These are phyloP conservation scores for Gentiana straminea DNA, from an alignment of 257 asterid genomes.

Conservation along the genomic window DNA sequence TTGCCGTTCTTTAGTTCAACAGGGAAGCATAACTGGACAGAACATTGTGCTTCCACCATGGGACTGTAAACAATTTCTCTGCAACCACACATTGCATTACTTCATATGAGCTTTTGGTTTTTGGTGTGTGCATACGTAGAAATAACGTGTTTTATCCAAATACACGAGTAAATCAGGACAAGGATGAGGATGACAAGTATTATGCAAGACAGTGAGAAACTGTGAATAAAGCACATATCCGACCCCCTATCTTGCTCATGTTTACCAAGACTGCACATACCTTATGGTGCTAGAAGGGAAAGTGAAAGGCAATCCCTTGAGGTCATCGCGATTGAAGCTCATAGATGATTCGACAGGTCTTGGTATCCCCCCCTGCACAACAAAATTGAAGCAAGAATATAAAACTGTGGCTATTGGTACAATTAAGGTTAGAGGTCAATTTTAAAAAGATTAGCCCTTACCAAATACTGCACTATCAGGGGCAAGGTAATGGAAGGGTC, in stretches of 20 bases:
- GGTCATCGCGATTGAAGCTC: slow-evolving; percentile 75
- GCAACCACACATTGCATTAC: slow-evolving; percentile 23
- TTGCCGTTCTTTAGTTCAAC: slow-evolving; percentile 72
- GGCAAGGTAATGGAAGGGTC: slow-evolving; percentile 78
- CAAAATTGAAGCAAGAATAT: slow-evolving; percentile 8
- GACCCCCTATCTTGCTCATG: not conserved
- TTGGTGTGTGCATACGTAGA: not conserved
- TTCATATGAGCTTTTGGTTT: slow-evolving; percentile 11
- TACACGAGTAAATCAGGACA: not conserved
- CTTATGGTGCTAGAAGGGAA: slow-evolving; percentile 71
- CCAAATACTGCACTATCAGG: slow-evolving; percentile 72
- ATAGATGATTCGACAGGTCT: slow-evolving; percentile 55
- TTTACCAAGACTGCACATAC: slow-evolving; percentile 21
- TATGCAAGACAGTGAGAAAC: too few relatives aligned
- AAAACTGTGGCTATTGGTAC: slow-evolving; percentile 11
- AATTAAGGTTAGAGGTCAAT: slow-evolving; percentile 4
- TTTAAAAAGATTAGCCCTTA: slow-evolving; percentile 22
- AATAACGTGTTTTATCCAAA: not conserved
- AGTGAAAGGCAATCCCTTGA: slow-evolving; percentile 79
- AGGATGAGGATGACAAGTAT: not conserved
- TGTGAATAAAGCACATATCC: too few relatives aligned
- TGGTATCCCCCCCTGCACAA: slow-evolving; percentile 88
- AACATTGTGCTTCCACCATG: slow-evolving; percentile 98
- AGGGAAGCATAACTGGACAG: slow-evolving; percentile 92
- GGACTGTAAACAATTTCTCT: slow-evolving; percentile 92